A percentile compares a stretch with the other conserved stretches of the same genome.
These are phyloP conservation scores for Silene uniflora DNA, from an alignment of 148 eudicot genomes.

Conservation along the genomic window DNA sequence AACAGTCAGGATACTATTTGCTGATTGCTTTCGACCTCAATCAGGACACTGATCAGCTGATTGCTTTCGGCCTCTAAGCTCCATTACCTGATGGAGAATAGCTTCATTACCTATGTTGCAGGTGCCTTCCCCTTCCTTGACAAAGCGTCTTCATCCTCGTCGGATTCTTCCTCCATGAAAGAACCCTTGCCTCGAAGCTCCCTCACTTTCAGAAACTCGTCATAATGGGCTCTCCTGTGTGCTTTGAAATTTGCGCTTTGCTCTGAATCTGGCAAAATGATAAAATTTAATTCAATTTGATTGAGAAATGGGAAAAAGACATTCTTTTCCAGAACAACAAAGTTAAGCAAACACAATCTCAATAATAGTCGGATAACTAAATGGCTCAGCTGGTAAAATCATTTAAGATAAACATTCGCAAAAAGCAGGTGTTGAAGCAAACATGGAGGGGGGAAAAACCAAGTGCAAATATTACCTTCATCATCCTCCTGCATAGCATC, in stretches of 20 bases:
- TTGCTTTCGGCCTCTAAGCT: neutral
- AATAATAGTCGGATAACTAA: neutral
- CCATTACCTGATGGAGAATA: constrained; percentile 18
- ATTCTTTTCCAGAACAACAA: neutral
- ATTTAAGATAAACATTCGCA: neutral
- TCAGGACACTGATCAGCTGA: neutral
- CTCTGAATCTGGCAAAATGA: constrained; percentile 38
- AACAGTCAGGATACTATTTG: neutral
- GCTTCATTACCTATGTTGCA: constrained; percentile 24
- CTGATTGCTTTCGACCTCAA: neutral
- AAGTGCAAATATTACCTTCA: constrained; percentile 43
- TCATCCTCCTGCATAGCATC: constrained; percentile 74
- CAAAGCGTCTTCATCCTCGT: constrained; percentile 41
- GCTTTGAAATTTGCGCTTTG: constrained; percentile 61
- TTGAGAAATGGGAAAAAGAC: neutral
- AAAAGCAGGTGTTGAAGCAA: neutral
- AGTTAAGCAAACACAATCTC: neutral
- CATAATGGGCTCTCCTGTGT: constrained; percentile 80
- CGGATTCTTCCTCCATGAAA: constrained; percentile 43
- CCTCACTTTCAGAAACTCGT: constrained; percentile 75
- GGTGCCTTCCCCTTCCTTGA: constrained; percentile 17
- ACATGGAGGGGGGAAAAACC: neutral
- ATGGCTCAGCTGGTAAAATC: too few relatives aligned
- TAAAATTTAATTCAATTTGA: neutral
- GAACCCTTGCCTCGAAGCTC: constrained; percentile 69